Conservation (phyloP, 2,329 filamentous ascomycete species). For the Onygenales sp. region DNA sequence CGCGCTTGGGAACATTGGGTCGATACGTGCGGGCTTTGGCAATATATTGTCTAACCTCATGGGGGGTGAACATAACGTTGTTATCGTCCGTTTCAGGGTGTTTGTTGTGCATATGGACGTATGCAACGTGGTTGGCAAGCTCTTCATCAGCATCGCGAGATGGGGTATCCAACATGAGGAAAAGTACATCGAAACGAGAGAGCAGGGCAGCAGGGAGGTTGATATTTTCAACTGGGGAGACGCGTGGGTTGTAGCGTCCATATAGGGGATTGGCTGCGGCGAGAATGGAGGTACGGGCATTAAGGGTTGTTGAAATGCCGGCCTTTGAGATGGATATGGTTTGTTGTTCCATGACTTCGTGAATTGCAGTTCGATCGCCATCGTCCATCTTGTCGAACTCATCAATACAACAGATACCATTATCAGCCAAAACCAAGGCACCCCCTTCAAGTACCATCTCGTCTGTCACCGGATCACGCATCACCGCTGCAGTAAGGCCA, state of each 20-base stretch:
- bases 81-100: slow-evolving; percentile 68
- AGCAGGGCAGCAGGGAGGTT: slow-evolving; percentile 95
- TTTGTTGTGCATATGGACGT: slow-evolving; percentile 92
- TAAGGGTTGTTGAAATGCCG: slow-evolving; percentile 92
- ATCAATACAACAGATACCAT: slow-evolving; percentile 75
- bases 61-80: slow-evolving; percentile 74
- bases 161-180: slow-evolving; percentile 91
- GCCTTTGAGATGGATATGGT: slow-evolving; percentile 81
- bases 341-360: slow-evolving; percentile 85
- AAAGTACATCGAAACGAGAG: slow-evolving; percentile 94
- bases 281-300: slow-evolving; percentile 90
- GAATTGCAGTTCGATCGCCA: slow-evolving; percentile 65
- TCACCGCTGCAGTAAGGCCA: slow-evolving; percentile 72
- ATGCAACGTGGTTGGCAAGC: slow-evolving; percentile 87
- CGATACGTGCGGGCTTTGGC: slow-evolving; percentile 85
- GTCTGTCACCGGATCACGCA: slow-evolving; percentile 68
- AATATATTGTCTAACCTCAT: slow-evolving; percentile 93
- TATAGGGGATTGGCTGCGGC: slow-evolving; percentile 96
- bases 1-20: slow-evolving; percentile 70
- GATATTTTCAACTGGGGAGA: slow-evolving; percentile 97
- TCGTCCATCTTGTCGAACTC: slow-evolving; percentile 85
- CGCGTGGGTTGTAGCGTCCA: slow-evolving; percentile 92
- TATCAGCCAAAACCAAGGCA: slow-evolving; percentile 68
- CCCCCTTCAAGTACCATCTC: slow-evolving; percentile 74
- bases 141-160: slow-evolving; percentile 83